phyloP scores from a whole-genome alignment of 169 alveolate genomes.

The Eimeria tenella region DNA sequence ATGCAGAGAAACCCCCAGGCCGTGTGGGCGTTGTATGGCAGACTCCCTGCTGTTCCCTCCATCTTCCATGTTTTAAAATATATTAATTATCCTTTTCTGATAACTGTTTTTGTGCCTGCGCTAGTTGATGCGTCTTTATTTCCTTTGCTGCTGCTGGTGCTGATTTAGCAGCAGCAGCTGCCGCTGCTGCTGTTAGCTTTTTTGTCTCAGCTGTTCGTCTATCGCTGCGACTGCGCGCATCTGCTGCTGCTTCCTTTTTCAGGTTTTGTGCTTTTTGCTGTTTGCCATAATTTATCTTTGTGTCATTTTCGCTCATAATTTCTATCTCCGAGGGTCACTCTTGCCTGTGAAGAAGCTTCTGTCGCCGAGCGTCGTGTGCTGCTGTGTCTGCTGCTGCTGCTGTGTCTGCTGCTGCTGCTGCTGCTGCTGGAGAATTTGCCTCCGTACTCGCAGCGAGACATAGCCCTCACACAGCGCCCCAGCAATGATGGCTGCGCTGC shows the following conservation, averaged over 20 bases:
- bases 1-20: not conserved
- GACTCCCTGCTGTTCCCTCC: too few species aligned
- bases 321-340: too few species aligned
- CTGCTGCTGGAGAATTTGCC: conserved; percentile 39
- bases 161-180: not conserved
- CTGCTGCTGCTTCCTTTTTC: not conserved
- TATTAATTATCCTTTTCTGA: too few species aligned
- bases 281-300: not conserved
- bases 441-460: not conserved
- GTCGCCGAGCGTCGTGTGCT: not conserved
- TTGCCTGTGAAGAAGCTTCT: not conserved
- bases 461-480: conserved; percentile 45
- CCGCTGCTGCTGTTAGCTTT: not conserved
- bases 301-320: not conserved
- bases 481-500: conserved; percentile 30
- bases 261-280: not conserved
- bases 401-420: conserved; percentile 37
- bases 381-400: conserved; percentile 25
- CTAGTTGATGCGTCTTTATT: not conserved
- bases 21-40: too few species aligned
- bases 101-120: too few species aligned
- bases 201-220: not conserved
- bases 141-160: not conserved
- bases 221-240: not conserved
- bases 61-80: too few species aligned